phyloP scores from a whole-genome alignment of 2,329 filamentous ascomycete genomes.

The Phaeosphaeria sp. region DNA sequence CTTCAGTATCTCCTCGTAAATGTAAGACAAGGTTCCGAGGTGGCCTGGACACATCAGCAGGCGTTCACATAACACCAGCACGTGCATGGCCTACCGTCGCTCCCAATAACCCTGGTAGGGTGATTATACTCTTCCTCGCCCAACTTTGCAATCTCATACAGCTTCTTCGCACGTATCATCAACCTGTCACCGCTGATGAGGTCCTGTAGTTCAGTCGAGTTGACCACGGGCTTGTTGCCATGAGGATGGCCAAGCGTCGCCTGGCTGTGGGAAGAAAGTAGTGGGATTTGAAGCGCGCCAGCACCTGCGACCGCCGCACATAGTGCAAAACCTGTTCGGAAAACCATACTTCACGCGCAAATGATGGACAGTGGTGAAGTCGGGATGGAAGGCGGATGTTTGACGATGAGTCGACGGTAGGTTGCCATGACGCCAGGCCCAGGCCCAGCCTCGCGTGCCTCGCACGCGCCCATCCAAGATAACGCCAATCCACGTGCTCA shows the following conservation, averaged over 20 bases:
- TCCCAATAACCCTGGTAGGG: conserved; percentile 50
- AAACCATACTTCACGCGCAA: conserved; percentile 31
- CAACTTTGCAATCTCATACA: conserved; percentile 53
- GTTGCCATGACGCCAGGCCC: conserved; percentile 35
- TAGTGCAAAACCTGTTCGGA: conserved; percentile 33
- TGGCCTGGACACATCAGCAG: conserved; percentile 34
- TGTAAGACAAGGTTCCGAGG: conserved; percentile 45
- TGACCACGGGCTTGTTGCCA: conserved; percentile 40
- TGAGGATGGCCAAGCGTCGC: conserved; percentile 27
- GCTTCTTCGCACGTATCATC: conserved; percentile 40
- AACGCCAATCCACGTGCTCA: conserved; percentile 33
- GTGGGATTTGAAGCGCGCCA: conserved; percentile 37
- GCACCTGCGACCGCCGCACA: conserved; percentile 36
- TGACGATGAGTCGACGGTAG: conserved; percentile 23
- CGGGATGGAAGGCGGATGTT: conserved; percentile 22
- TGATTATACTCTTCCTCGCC: conserved; percentile 52
- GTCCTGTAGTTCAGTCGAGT: conserved; percentile 44
- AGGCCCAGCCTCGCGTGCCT: conserved; percentile 25
- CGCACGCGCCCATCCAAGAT: conserved; percentile 24
- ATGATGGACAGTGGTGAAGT: conserved; percentile 12
- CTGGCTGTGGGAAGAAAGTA: conserved; percentile 34
- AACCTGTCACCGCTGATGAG: conserved; percentile 45
- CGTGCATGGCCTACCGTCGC: conserved; percentile 37
- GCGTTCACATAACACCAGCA: conserved; percentile 8
- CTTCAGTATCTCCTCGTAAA: conserved; percentile 47